Percentiles rank a stretch among this genome's conserved stretches.
Evolutionary conservation across 768 basidiomycete genomes (phyloP).

Genomic region (Lenzites betulinus): DNA sequence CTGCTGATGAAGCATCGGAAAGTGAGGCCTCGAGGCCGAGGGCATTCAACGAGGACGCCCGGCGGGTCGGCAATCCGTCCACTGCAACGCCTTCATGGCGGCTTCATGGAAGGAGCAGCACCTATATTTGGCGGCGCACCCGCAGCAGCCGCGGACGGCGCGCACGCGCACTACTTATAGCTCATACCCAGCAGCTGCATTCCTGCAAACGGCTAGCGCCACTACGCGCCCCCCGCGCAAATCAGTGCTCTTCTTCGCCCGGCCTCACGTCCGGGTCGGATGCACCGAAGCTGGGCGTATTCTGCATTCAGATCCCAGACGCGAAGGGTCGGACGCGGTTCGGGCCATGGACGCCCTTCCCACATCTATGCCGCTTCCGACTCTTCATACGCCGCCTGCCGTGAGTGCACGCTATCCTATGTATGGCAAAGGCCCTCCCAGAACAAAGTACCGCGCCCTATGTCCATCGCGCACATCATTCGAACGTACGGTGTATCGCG

Average conservation of each 20-base stretch:
- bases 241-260: not conserved
- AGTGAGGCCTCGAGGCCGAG: too few species aligned
- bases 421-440: not conserved
- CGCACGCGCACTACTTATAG: not conserved
- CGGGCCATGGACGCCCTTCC: not conserved
- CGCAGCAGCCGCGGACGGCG: not conserved
- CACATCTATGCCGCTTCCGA: not conserved
- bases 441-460: not conserved
- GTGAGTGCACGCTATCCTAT: conserved; percentile 1
- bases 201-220: not conserved
- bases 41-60: not conserved
- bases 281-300: not conserved
- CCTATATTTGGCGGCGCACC: not conserved
- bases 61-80: not conserved
- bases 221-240: not conserved
- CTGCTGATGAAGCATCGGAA: too few species aligned
- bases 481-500: not conserved
- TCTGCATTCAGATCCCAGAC: too few species aligned
- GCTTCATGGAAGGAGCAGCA: not conserved
- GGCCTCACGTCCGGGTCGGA: not conserved
- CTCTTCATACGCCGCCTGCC: not conserved
- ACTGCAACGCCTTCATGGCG: not conserved
- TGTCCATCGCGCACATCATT: not conserved
- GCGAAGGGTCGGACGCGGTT: not conserved
- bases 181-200: not conserved